Conservation (phyloP, 345 rosid genomes). For the Triadica sebifera region DNA sequence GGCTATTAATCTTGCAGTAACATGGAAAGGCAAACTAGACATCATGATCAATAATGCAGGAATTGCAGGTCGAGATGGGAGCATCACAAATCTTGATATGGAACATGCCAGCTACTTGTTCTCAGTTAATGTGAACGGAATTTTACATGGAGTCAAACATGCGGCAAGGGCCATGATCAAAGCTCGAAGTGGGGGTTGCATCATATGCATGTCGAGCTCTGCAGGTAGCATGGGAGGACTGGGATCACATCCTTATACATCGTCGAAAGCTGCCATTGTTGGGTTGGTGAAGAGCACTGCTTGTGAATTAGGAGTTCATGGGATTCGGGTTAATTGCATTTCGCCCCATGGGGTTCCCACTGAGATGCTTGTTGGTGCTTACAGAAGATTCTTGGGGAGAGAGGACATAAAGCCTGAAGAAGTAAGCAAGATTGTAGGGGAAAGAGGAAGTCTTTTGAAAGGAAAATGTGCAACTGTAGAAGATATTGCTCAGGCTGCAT, state of each 20-base stretch:
- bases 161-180: slow-evolving; percentile 71
- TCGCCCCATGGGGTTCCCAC: slow-evolving; percentile 94
- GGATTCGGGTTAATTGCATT: slow-evolving; percentile 73
- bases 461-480: slow-evolving; percentile 57
- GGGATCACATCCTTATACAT: slow-evolving; percentile 65
- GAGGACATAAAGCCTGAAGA: slow-evolving; percentile 41
- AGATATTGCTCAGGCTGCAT: slow-evolving; percentile 65
- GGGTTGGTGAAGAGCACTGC: slow-evolving; percentile 59
- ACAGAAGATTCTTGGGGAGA: slow-evolving; percentile 41
- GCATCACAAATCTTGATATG: slow-evolving; percentile 54
- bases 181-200: slow-evolving; percentile 52
- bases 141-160: slow-evolving; percentile 72
- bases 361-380: slow-evolving; percentile 66
- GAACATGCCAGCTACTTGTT: slow-evolving; percentile 40
- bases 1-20: slow-evolving; percentile 50
- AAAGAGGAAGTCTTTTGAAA: slow-evolving; percentile 58
- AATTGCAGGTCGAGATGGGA: slow-evolving; percentile 43
- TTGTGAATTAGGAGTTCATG: slow-evolving; percentile 66
- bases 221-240: slow-evolving; percentile 77
- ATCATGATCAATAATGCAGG: slow-evolving; percentile 51
- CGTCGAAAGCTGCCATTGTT: slow-evolving; percentile 66
- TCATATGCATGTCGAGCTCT: slow-evolving; percentile 78
- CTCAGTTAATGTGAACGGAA: slow-evolving; percentile 61
- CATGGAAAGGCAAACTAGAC: slow-evolving; percentile 54
- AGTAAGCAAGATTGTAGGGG: slow-evolving; percentile 48